Evolutionary conservation across 345 rosid species (phyloP).

Genomic region (Eucalyptus erythrocorys): DNA sequence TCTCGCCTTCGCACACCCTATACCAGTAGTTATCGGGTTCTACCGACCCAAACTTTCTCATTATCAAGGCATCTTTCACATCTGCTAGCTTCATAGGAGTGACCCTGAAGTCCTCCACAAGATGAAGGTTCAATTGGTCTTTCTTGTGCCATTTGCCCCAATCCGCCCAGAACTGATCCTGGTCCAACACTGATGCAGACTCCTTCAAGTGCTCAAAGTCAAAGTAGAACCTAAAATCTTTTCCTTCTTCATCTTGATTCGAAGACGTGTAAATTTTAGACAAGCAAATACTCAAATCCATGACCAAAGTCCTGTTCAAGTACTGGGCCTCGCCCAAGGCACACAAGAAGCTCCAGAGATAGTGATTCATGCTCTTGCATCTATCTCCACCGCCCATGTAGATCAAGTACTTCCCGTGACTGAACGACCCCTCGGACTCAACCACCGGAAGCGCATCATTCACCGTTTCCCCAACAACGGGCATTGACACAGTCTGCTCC

Average conservation of each 20-base stretch:
- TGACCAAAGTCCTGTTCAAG: constrained; percentile 76
- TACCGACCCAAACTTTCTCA: constrained; percentile 86
- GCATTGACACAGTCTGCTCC: constrained; percentile 9
- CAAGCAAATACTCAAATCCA: constrained; percentile 80
- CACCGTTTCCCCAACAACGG: constrained; percentile 65
- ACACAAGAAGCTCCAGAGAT: constrained; percentile 91
- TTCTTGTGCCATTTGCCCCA: constrained; percentile 74
- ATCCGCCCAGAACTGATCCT: constrained; percentile 73
- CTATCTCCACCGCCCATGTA: constrained; percentile 79
- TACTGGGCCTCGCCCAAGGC: constrained; percentile 94
- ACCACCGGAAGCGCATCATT: constrained; percentile 67
- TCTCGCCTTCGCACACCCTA: constrained; percentile 90
- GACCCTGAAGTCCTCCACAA: constrained; percentile 60
- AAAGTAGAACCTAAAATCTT: constrained; percentile 89
- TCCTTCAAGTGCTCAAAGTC: constrained; percentile 93
- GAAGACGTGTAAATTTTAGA: constrained; percentile 65
- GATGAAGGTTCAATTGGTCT: constrained; percentile 34
- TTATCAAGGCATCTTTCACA: constrained; percentile 60
- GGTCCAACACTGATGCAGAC: constrained; percentile 79
- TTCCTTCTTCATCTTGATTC: constrained; percentile 82
- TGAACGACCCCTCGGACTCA: constrained; percentile 65
- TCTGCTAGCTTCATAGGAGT: constrained; percentile 67
- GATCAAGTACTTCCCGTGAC: constrained; percentile 54
- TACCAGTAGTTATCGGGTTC: constrained; percentile 97
- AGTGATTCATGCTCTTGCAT: constrained; percentile 97